Conservation (phyloP, 73 alveolate species). For the Paramecium tetraurelia region DNA sequence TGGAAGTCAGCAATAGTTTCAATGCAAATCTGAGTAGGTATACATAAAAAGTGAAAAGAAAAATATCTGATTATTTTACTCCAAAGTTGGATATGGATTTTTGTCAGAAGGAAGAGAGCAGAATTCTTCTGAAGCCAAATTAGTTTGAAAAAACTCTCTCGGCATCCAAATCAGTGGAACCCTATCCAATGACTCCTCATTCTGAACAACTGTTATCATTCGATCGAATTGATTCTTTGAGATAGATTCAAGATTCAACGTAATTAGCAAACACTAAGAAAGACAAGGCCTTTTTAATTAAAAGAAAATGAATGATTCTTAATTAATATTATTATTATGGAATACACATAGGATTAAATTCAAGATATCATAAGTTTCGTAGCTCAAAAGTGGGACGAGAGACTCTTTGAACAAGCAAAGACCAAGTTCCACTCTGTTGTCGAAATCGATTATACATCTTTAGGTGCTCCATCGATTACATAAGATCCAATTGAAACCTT, state of each 20-base stretch:
- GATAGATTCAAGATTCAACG: not conserved
- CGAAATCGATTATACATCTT: not conserved
- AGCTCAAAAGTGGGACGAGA: not conserved
- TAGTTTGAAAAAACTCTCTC: not conserved
- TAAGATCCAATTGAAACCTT: not conserved
- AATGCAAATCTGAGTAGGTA: not conserved
- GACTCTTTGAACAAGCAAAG: not conserved
- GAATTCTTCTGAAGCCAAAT: not conserved
- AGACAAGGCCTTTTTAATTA: not conserved
- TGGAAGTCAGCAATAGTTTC: not conserved
- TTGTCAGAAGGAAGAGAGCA: not conserved
- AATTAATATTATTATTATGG: not conserved
- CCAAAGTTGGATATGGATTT: not conserved
- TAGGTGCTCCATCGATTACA: constrained; percentile 25
- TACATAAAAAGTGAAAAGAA: not conserved
- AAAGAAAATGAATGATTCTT: not conserved
- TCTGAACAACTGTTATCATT: not conserved
- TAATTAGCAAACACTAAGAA: not conserved
- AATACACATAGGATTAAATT: not conserved
- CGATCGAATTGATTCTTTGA: not conserved
- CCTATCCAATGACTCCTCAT: constrained; percentile 3
- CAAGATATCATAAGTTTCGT: not conserved
- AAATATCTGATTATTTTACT: constrained; percentile 11
- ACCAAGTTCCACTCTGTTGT: not conserved
- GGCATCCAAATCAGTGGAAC: not conserved